Percentiles rank a stretch among this genome's conserved stretches.
Conservation (phyloP, 2,329 filamentous ascomycete genomes). For the Pseudocercospora fijiensis region DNA sequence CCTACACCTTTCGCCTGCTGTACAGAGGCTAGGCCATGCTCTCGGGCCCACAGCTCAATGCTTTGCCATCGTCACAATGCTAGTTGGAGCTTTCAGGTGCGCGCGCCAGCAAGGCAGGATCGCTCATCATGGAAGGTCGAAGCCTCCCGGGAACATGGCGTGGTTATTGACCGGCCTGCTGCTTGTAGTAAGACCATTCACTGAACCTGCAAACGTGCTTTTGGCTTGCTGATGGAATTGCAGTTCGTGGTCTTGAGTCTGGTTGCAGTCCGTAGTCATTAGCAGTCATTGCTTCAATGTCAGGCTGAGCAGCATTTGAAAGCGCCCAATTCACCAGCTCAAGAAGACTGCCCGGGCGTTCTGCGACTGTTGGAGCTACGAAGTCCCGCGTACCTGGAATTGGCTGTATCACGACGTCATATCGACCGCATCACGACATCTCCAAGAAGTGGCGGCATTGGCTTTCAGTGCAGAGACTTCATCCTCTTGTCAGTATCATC, state of each 20-base stretch:
- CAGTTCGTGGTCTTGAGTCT: not conserved
- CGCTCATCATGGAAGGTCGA: not conserved
- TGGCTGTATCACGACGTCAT: conserved; percentile 1
- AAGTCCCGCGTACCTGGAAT: not conserved
- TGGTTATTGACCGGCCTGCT: not conserved
- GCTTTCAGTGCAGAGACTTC: not conserved
- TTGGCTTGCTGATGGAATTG: not conserved
- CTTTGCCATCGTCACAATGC: not conserved
- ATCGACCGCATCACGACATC: not conserved
- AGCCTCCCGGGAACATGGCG: not conserved
- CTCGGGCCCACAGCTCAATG: not conserved
- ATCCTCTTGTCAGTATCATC: not conserved
- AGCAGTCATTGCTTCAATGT: not conserved
- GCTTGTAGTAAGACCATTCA: not conserved
- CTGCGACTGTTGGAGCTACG: not conserved
- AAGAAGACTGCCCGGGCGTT: not conserved
- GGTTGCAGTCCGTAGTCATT: not conserved
- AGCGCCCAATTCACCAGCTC: not conserved
- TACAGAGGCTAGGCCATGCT: not conserved
- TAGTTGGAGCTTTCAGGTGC: not conserved
- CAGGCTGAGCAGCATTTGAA: not conserved
- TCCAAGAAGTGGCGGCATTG: not conserved
- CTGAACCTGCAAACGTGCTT: not conserved
- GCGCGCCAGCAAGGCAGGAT: not conserved
- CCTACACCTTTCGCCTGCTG: not conserved